A percentile compares a stretch with the other conserved stretches of the same genome.
phyloP scores from a whole-genome alignment of 495 filamentous ascomycete species.

The Aspergillus cavernicola region DNA sequence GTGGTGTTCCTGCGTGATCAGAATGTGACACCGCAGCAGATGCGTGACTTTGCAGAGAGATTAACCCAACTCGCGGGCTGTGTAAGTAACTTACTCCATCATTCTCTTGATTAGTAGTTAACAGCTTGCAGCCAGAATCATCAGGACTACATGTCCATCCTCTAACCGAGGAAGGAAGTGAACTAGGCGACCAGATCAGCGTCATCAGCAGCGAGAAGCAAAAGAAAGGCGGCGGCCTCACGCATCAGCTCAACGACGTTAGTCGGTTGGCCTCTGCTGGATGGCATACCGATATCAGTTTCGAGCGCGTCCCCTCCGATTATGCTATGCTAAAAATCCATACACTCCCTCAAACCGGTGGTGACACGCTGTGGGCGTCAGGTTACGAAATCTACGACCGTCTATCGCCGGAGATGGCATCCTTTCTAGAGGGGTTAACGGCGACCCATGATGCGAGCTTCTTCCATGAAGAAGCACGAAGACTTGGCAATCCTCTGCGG shows the following conservation, averaged over 20 bases:
- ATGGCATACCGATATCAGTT: slow-evolving; percentile 69
- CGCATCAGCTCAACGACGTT: slow-evolving; percentile 32
- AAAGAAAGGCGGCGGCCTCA: slow-evolving; percentile 34
- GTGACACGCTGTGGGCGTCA: slow-evolving; percentile 52
- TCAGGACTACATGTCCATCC: slow-evolving; percentile 67
- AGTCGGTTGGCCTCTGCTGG: slow-evolving; percentile 35
- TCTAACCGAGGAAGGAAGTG: slow-evolving; percentile 40
- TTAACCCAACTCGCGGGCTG: slow-evolving; percentile 22
- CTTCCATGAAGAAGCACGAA: slow-evolving; percentile 41
- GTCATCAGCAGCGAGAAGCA: slow-evolving; percentile 39
- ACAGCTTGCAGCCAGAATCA: slow-evolving; percentile 46
- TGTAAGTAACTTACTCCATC: slow-evolving; percentile 41
- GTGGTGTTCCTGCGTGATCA: slow-evolving; percentile 73
- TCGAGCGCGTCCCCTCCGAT: slow-evolving; percentile 63
- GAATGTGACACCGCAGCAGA: slow-evolving; percentile 53
- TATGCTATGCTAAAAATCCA: slow-evolving; percentile 60
- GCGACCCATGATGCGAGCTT: slow-evolving; percentile 54
- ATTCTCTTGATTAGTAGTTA: background rate
- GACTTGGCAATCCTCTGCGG: slow-evolving; percentile 25
- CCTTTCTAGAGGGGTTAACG: slow-evolving; percentile 64
- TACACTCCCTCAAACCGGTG: slow-evolving; percentile 66
- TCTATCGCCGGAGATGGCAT: slow-evolving; percentile 57
- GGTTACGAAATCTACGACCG: slow-evolving; percentile 58
- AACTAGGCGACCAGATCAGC: slow-evolving; percentile 36
- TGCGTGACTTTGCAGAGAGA: slow-evolving; percentile 24